Evolutionary conservation across 805 yeast species (phyloP), one percentile per base, ranked within the genome.

Genomic region (Cyberlindnera meyerae): DNA sequence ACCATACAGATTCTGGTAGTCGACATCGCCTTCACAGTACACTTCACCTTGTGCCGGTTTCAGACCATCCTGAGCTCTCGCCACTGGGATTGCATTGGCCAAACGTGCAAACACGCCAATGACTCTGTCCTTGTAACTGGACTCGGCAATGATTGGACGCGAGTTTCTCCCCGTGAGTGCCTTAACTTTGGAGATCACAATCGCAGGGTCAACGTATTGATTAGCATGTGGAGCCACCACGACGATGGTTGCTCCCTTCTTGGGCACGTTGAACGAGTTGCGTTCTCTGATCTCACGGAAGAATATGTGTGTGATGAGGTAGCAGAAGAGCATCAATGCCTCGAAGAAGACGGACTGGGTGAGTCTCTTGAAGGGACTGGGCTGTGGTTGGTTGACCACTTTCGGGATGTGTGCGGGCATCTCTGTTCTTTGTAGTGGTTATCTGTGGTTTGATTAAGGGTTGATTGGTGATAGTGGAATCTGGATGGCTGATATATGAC

Each of bases 211-310:
- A 24, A 89, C 87, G 55, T 89, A 89, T 62, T 88, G 96, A 60
- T 87, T 87, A 7, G 87, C 87, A 59, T 82, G 89, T 2, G 90
- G 90, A 3, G 89, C 89, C 28, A 81, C 86, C 25, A 82, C 89
- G 50, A 81, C 74, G 37, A 82, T 79, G n/a, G 81, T 75, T 1
- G 89, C 82, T 0, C 82, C 83, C 8, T 65, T 52, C 29, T 68
- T 65, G 2, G 84, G 83, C 24, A 79, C 54, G 33, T 78, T 67
- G 52, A 73, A 78, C 0, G 82, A 81, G 11, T 90, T 90, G 35
- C 88, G 66, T 1, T 84, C 75, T 36, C 83, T 66, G 30, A 82
- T 79, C 52, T 83, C 90, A 40, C 90, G 62, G 61, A 83, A 83
- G 60, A 83, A 83, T 6, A 63, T 64, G 33, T 52, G 46, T 14